phyloP scores from a whole-genome alignment of 148 eudicot genomes.

The Fagopyrum tataricum region DNA sequence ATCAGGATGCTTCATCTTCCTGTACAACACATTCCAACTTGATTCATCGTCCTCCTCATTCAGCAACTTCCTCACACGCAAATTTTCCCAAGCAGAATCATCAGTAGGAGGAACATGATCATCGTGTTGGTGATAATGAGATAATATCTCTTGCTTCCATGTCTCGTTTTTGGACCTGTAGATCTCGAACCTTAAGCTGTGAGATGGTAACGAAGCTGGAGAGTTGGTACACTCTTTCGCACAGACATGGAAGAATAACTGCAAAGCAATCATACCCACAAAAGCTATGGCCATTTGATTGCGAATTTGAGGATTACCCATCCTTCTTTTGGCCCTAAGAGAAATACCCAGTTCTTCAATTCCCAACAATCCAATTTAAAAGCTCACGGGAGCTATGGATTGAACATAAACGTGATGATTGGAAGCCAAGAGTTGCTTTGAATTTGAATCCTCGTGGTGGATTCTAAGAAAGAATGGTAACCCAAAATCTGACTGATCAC shows the following conservation, averaged over 20 bases:
- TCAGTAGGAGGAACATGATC: conserved; percentile 62
- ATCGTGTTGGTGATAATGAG: conserved; percentile 29
- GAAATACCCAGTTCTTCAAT: not conserved
- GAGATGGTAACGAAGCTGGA: conserved; percentile 36
- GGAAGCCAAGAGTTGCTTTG: not conserved
- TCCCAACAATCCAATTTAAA: not conserved
- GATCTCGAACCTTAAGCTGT: conserved; percentile 47
- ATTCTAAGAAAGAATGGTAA: not conserved
- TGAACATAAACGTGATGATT: not conserved
- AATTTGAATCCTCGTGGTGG: conserved; percentile 14
- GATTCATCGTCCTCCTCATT: conserved; percentile 37
- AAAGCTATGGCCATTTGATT: not conserved
- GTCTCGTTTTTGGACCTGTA: conserved; percentile 50
- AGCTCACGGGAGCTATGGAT: not conserved
- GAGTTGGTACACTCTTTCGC: conserved; percentile 65
- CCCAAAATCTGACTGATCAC: not conserved
- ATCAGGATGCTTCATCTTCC: conserved; percentile 46
- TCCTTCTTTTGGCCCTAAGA: not conserved
- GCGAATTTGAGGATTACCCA: conserved; percentile 3
- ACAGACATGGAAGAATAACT: not conserved
- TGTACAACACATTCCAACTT: conserved; percentile 53
- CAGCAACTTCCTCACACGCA: conserved; percentile 53
- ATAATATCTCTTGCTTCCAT: conserved; percentile 56
- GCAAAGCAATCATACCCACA: conserved; percentile 20
- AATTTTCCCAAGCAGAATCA: conserved; percentile 53